Evolutionary conservation across 108 stramenopile genomes (phyloP).

Genomic region (Pseudonitzschia multistriata): DNA sequence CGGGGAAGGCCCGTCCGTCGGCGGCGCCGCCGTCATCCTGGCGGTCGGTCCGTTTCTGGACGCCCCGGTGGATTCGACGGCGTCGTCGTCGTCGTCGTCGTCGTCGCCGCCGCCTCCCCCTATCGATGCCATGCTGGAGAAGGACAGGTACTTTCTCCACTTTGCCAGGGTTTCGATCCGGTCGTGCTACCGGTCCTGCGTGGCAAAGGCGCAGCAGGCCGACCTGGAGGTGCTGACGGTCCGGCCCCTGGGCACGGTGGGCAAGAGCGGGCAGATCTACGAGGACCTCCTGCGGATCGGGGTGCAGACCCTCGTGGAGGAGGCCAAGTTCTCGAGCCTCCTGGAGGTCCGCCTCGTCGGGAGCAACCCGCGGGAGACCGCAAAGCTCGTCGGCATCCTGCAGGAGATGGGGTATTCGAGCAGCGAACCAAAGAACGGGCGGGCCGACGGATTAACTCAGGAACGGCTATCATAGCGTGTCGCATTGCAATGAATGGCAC

Average conservation of each 20-base stretch:
- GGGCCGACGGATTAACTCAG: too few species aligned
- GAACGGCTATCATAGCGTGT: too few species aligned
- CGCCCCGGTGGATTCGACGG: too few species aligned
- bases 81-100: not conserved
- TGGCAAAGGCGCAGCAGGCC: constrained; percentile 5
- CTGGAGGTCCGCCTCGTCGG: constrained; percentile 17
- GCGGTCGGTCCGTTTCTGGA: constrained; percentile 14
- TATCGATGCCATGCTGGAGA: constrained; percentile 1
- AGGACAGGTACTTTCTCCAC: constrained; percentile 20
- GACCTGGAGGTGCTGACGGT: constrained; percentile 16
- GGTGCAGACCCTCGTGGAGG: constrained; percentile 29
- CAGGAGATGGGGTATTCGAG: constrained; percentile 16
- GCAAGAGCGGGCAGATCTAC: constrained; percentile 19
- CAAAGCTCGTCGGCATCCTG: constrained; percentile 25
- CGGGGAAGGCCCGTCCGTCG: too few species aligned
- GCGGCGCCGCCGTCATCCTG: not conserved
- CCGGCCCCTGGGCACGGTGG: not conserved
- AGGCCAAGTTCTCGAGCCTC: constrained; percentile 26
- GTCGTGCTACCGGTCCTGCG: constrained; percentile 24
- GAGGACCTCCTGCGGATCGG: constrained; percentile 22
- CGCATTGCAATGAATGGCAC: too few species aligned
- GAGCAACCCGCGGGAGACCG: constrained; percentile 23
- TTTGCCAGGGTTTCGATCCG: constrained; percentile 8
- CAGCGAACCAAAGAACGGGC: too few species aligned
- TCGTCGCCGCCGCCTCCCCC: not conserved